Base-by-base conservation (phyloP, 495 filamentous ascomycete species). In the Margaritispora aquatica region DNA sequence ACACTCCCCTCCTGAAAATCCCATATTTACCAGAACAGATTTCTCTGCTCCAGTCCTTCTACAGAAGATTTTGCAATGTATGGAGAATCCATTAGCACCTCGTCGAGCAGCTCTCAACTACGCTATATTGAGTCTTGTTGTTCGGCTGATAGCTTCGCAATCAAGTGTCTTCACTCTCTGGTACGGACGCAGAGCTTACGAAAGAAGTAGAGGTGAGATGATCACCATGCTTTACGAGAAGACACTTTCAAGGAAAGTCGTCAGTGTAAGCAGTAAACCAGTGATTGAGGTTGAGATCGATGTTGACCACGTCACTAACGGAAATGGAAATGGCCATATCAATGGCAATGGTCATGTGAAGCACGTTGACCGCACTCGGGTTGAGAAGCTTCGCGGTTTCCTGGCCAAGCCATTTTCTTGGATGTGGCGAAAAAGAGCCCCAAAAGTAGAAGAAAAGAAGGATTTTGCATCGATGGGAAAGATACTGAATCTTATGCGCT, bases 221-320 rank as follows among this genome's bases (percentile, higher is more conserved):
- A 86, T 95, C 51, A 93, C 89, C 55, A 92, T 90, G 82, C 75
- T 94, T 24, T 92, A 92, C 57, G 89, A 91, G 67, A 95, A 95
- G 71, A 89, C 88, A 0, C 70, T 94, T 9, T 80, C 83, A 4
- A 74, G 90, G 29, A 92, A 93, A 70, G 80, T 89, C 0, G 79
- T 88, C 55, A 82, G 83, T 9, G 68, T 77, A 26, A 72, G 72
- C 48, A 76, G 62, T 59, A 59, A 60, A 57, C 54, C 58, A 5
- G 17, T 66, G 7, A 47, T 60, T 26, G 57, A 67, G 17, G 46
- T 29, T 22, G 68, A 67, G 17, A 41, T 29, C 21, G 68, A 68
- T 8, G 51, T 51, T 11, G 62, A 60, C 63, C 73, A 36, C 68
- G 73, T 36, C 69, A 67, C 23, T 36, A 71, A 44, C 51, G 66